These are phyloP conservation scores for Penicillium odoratum DNA, from an alignment of 495 filamentous ascomycete genomes.

Conservation along the genomic window DNA sequence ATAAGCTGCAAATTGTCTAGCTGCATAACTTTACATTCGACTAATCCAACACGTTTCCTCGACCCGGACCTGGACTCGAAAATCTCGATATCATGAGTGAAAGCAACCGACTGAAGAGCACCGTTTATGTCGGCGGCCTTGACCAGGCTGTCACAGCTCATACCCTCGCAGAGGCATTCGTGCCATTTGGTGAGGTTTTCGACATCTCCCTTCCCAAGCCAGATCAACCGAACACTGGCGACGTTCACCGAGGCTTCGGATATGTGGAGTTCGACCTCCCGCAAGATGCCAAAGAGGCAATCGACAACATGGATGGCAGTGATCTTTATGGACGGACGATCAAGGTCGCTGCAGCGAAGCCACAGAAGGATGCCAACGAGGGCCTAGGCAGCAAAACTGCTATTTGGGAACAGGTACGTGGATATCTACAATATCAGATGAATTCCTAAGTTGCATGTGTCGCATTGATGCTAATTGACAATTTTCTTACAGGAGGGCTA, in stretches of 20 bases:
- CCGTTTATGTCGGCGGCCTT: constrained; percentile 88
- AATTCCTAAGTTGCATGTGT: not conserved
- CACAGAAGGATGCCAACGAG: constrained; percentile 84
- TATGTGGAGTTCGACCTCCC: constrained; percentile 92
- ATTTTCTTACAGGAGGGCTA: constrained; percentile 73
- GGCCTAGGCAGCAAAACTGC: constrained; percentile 92
- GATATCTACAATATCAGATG: constrained; percentile 15
- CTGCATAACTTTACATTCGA: not conserved
- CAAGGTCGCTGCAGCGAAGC: constrained; percentile 88
- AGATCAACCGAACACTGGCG: constrained; percentile 65
- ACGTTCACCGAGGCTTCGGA: constrained; percentile 88
- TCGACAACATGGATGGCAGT: constrained; percentile 98
- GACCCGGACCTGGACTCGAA: not conserved
- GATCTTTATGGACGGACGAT: constrained; percentile 93
- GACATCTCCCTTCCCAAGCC: constrained; percentile 88
- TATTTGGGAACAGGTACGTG: constrained; percentile 91
- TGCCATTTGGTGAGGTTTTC: constrained; percentile 92
- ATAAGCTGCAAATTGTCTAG: not conserved
- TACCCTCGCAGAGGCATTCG: constrained; percentile 84
- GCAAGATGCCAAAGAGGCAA: constrained; percentile 88
- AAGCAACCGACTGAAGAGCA: constrained; percentile 77
- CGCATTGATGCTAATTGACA: constrained; percentile 21
- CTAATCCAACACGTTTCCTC: not conserved
- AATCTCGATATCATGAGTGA: constrained; percentile 64
- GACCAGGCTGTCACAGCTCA: constrained; percentile 71